These are phyloP conservation scores for Gracilaria domingensis DNA, from an alignment of 23 red algal species.

Conservation along the genomic window DNA sequence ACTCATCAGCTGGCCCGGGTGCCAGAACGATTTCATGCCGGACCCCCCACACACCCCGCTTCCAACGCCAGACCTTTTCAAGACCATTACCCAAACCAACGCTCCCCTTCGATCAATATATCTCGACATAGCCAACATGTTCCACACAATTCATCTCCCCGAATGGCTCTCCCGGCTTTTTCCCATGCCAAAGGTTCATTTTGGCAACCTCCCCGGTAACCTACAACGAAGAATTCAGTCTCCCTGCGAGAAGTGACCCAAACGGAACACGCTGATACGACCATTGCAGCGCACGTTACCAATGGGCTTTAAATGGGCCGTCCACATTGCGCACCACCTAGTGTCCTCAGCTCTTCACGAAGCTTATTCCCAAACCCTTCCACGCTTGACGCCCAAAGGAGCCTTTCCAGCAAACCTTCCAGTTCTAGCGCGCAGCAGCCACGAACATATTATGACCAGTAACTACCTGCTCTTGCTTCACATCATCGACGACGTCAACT, in stretches of 20 bases:
- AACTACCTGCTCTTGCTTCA: no score
- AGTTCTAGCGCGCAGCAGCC: no score
- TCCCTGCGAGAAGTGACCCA: neutral
- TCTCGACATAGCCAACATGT: slow-evolving; percentile 38
- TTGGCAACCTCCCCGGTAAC: neutral
- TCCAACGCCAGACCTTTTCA: slow-evolving; percentile 30
- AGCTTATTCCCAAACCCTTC: no score
- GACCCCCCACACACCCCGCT: neutral
- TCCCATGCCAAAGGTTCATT: neutral
- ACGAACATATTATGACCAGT: no score
- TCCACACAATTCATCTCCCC: slow-evolving; percentile 29
- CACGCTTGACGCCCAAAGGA: no score
- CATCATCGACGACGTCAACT: no score
- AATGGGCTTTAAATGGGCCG: slow-evolving; percentile 51
- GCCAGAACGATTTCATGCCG: slow-evolving; percentile 17
- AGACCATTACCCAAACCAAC: neutral
- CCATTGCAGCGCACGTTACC: slow-evolving; percentile 10
- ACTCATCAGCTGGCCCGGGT: slow-evolving; percentile 19
- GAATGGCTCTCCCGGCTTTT: neutral
- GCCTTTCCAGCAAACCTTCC: no score
- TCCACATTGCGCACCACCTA: slow-evolving; percentile 15
- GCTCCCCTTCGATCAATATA: neutral
- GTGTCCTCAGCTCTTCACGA: no score
- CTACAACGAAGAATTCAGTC: neutral
- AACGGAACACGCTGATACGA: neutral